A percentile compares a stretch with the other conserved stretches of the same genome.
These are phyloP conservation scores for Ricinus communis DNA, from an alignment of 345 rosid genomes.

Conservation along the genomic window DNA sequence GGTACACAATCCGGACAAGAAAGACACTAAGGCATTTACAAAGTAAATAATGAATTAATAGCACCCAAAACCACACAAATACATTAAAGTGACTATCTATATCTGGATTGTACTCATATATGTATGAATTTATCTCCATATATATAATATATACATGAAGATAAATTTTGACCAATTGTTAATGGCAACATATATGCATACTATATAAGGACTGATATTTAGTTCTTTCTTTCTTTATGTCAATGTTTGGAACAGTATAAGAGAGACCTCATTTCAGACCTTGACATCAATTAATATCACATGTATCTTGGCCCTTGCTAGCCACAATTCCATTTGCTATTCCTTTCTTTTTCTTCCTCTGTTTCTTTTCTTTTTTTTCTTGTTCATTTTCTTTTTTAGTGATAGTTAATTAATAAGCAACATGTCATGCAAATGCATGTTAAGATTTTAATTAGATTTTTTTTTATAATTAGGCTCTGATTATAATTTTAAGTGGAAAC, in stretches of 20 bases:
- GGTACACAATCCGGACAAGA: neutral
- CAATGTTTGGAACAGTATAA: neutral
- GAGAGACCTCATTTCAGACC: neutral
- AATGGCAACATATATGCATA: neutral
- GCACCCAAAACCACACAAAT: too few relatives aligned
- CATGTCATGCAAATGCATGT: neutral
- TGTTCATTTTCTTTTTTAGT: neutral
- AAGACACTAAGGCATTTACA: neutral
- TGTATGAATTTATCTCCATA: too few relatives aligned
- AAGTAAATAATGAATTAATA: neutral
- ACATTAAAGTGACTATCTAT: too few relatives aligned
- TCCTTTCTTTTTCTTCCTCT: neutral
- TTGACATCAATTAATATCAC: neutral
- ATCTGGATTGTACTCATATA: too few relatives aligned
- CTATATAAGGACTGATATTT: neutral
- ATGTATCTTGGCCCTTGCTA: neutral
- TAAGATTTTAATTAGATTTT: neutral
- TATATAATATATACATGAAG: too few relatives aligned
- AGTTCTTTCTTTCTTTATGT: neutral
- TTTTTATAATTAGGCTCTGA: too few relatives aligned
- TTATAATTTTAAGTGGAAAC: too few relatives aligned
- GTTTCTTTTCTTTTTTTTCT: neutral
- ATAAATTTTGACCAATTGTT: neutral
- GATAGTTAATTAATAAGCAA: neutral
- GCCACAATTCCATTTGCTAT: neutral